A percentile compares a stretch with the other conserved stretches of the same genome.
Conservation (phyloP, 2,329 filamentous ascomycete species). For the Aspergillus persii region DNA sequence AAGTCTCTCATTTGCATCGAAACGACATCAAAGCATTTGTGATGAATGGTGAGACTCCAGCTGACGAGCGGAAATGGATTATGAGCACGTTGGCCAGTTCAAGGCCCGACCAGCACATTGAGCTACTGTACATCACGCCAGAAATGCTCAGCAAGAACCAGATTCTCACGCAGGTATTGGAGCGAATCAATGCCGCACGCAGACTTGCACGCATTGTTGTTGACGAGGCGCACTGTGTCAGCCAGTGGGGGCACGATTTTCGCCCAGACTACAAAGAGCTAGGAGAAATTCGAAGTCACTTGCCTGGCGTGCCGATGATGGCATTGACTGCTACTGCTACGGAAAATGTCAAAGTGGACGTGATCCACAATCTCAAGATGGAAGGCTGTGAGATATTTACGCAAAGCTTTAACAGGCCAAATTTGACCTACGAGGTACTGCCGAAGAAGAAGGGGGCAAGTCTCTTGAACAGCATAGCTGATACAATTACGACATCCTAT, state of each 20-base stretch:
- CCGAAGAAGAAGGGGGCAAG: conserved; percentile 63
- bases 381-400: conserved; percentile 72
- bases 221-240: conserved; percentile 98
- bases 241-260: conserved; percentile 99
- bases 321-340: conserved; percentile 95
- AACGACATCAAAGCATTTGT: conserved; percentile 75
- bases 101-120: conserved; percentile 71
- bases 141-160: conserved; percentile 90
- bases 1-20: conserved; percentile 76
- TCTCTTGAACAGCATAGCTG: conserved; percentile 52
- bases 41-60: conserved; percentile 73
- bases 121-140: conserved; percentile 91
- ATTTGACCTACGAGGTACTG: conserved; percentile 83
- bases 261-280: conserved; percentile 91
- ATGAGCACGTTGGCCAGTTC: conserved; percentile 61
- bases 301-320: conserved; percentile 82
- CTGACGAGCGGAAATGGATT: conserved; percentile 63
- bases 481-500: conserved; percentile 68
- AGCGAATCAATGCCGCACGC: conserved; percentile 64
- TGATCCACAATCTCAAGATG: conserved; percentile 88
- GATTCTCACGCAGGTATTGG: conserved; percentile 64
- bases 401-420: conserved; percentile 96
- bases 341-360: conserved; percentile 84
- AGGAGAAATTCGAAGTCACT: conserved; percentile 68
- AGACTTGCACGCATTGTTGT: conserved; percentile 90